Evolutionary conservation across 2,329 filamentous ascomycete genomes (phyloP).

Genomic region (Thyridium curvatum): DNA sequence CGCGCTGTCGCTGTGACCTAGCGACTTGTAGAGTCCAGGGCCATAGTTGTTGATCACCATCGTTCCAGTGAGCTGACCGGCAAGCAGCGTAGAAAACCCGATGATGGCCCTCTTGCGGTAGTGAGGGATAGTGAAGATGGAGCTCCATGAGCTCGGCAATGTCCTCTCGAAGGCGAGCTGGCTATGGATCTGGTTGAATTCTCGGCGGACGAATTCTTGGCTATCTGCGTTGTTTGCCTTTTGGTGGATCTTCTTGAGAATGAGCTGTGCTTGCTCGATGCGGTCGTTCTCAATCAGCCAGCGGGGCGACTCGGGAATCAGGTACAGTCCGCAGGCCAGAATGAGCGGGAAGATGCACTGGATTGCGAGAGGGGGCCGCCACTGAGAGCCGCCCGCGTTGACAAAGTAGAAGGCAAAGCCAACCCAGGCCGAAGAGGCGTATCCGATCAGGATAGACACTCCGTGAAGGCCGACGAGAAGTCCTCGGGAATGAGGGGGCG

Average conservation of each 20-base stretch:
- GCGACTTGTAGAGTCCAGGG: slow-evolving; percentile 4
- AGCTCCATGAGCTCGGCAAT: too few relatives aligned
- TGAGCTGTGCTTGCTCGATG: slow-evolving; percentile 19
- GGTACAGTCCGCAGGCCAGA: slow-evolving; percentile 7
- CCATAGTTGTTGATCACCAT: slow-evolving; percentile 5
- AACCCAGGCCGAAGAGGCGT: slow-evolving; percentile 15
- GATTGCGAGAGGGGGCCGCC: slow-evolving; percentile 15
- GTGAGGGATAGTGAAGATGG: too few relatives aligned
- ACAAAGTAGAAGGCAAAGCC: slow-evolving; percentile 20
- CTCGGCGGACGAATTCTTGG: too few relatives aligned
- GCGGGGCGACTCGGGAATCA: slow-evolving; percentile 19
- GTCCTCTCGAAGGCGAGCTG: too few relatives aligned
- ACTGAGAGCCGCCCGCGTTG: slow-evolving; percentile 11
- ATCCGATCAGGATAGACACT: slow-evolving; percentile 15
- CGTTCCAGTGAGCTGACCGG: slow-evolving; percentile 5
- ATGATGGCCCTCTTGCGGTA: slow-evolving; percentile 5
- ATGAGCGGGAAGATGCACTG: slow-evolving; percentile 11
- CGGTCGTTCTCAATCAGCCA: slow-evolving; percentile 19
- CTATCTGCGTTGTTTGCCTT: too few relatives aligned
- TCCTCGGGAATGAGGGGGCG: slow-evolving; percentile 20
- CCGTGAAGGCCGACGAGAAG: slow-evolving; percentile 24
- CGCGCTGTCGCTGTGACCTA: slow-evolving; percentile 4
- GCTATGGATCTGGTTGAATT: too few relatives aligned
- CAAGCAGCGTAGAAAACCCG: slow-evolving; percentile 5
- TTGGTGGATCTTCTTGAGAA: slow-evolving; percentile 21